Evolutionary conservation across 495 filamentous ascomycete species (phyloP).

Genomic region (Xylaria nigripes): DNA sequence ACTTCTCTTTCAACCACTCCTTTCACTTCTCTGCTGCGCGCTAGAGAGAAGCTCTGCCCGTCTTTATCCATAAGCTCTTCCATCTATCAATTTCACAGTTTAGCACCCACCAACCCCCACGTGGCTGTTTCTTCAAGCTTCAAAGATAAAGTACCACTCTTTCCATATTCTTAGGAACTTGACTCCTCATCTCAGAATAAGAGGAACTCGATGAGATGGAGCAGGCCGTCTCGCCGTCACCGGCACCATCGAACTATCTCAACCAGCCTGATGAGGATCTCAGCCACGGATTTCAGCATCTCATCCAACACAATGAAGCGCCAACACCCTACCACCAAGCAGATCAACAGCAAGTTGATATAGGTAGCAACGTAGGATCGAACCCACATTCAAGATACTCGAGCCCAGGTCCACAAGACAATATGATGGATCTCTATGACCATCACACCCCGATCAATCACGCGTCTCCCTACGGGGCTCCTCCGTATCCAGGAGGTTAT

Average conservation of each 20-base stretch:
- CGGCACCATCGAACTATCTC: conserved; percentile 28
- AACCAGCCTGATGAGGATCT: conserved; percentile 30
- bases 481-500: conserved; percentile 22
- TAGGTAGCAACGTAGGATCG: conserved; percentile 28
- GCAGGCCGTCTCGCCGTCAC: conserved; percentile 33
- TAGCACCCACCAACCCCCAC: too few relatives aligned
- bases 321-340: conserved; percentile 23
- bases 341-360: conserved; percentile 16
- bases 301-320: conserved; percentile 43
- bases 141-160: neutral
- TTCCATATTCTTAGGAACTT: neutral
- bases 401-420: conserved; percentile 29
- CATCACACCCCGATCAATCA: conserved; percentile 14
- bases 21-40: neutral
- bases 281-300: conserved; percentile 39
- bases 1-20: neutral
- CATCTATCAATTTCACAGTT: neutral
- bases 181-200: neutral
- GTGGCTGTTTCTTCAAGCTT: neutral
- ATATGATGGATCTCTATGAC: conserved; percentile 20
- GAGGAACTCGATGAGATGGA: conserved; percentile 26
- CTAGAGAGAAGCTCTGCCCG: neutral
- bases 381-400: conserved; percentile 37
- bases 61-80: neutral
- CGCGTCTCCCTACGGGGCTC: conserved; percentile 14